Evolutionary conservation across 805 yeast genomes (phyloP).

Genomic region (Scheffersomyces amazonensis): DNA sequence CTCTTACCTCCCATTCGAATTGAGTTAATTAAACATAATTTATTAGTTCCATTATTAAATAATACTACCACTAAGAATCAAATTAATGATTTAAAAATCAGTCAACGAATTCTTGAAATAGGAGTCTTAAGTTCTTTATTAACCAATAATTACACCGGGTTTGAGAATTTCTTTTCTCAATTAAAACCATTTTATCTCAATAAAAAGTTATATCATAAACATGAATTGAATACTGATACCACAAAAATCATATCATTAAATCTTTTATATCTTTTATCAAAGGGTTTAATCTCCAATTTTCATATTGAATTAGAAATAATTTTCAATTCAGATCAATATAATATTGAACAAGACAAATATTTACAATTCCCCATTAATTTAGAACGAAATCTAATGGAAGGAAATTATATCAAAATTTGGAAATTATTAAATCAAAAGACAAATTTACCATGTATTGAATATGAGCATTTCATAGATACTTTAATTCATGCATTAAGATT

Average conservation of each 20-base stretch:
- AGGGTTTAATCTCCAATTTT: slow-evolving; percentile 82
- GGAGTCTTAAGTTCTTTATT: slow-evolving; percentile 82
- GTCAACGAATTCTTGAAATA: slow-evolving; percentile 81
- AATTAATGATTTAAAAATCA: slow-evolving; percentile 67
- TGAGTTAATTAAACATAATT: slow-evolving; percentile 71
- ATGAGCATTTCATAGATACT: slow-evolving; percentile 70
- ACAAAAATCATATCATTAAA: slow-evolving; percentile 74
- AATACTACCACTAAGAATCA: slow-evolving; percentile 37
- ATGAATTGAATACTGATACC: slow-evolving; percentile 30
- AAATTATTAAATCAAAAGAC: slow-evolving; percentile 58
- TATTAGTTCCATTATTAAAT: slow-evolving; percentile 61
- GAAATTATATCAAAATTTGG: slow-evolving; percentile 91
- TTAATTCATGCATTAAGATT: slow-evolving; percentile 75
- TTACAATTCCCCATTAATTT: slow-evolving; percentile 82
- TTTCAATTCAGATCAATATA: slow-evolving; percentile 51
- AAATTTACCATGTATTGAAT: slow-evolving; percentile 69
- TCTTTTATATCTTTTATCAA: slow-evolving; percentile 71
- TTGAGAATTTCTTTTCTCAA: slow-evolving; percentile 70
- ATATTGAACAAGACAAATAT: slow-evolving; percentile 60
- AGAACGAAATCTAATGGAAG: slow-evolving; percentile 95
- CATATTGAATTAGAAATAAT: slow-evolving; percentile 85
- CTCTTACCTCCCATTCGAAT: slow-evolving; percentile 72
- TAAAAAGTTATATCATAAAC: slow-evolving; percentile 37
- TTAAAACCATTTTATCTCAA: slow-evolving; percentile 73
- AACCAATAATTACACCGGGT: slow-evolving; percentile 55